These are phyloP conservation scores for Diaporthe sp. DNA, from an alignment of 2,329 filamentous ascomycete genomes.

Conservation along the genomic window DNA sequence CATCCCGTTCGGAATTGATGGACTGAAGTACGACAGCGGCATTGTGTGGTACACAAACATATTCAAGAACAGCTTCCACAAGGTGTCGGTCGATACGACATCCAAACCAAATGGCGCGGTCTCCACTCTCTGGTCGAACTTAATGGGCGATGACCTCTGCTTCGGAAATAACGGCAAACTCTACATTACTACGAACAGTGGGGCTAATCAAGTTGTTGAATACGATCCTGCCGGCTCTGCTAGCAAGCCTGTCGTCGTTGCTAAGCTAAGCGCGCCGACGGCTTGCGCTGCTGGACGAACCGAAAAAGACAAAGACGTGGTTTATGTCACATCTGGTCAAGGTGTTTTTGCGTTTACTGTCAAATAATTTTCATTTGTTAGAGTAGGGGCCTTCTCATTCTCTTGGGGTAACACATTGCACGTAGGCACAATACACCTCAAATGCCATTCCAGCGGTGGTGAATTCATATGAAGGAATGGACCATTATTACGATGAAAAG, in stretches of 20 bases:
- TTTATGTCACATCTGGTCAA: conserved; percentile 4
- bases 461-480: not conserved
- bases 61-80: conserved; percentile 48
- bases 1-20: conserved; percentile 48
- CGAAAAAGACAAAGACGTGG: conserved; percentile 43
- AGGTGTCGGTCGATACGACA: conserved; percentile 43
- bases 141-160: conserved; percentile 47
- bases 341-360: not conserved
- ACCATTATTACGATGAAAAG: too few relatives aligned
- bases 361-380: not conserved
- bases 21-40: conserved; percentile 44
- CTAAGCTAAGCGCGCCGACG: conserved; percentile 42
- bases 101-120: conserved; percentile 42
- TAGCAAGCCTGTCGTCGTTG: conserved; percentile 41
- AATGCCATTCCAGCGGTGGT: not conserved
- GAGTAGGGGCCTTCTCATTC: not conserved
- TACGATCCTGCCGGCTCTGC: conserved; percentile 40
- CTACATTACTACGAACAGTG: conserved; percentile 44
- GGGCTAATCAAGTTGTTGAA: conserved; percentile 44
- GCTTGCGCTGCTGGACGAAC: conserved; percentile 45
- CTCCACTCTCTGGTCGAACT: conserved; percentile 44
- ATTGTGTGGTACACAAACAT: conserved; percentile 49
- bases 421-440: not conserved
- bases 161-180: conserved; percentile 45
- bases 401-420: not conserved